Base-by-base conservation (phyloP, 2,329 filamentous ascomycete genomes). In the Juglanconis sp. region DNA sequence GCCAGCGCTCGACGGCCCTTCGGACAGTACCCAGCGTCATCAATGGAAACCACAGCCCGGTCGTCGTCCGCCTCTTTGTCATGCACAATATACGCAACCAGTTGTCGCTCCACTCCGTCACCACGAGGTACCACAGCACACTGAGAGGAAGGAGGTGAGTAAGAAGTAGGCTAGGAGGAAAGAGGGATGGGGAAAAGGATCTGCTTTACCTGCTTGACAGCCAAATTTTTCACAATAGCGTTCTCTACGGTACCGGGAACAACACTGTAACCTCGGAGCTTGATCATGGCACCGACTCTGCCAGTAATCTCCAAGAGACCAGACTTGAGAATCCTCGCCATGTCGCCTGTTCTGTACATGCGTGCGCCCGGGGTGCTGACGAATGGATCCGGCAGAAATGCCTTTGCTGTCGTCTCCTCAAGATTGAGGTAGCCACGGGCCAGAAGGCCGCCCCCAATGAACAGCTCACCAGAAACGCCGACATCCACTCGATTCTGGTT, bases 371-470 rank as follows among this genome's bases (percentile, higher is more conserved):
- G 75, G 1, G 77, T 79, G 3, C 77, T 69, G 66, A 83, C 80
- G 65, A 90, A 93, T 0, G 83, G 82, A 68, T 94, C 84, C 0
- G 81, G 76, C 11, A 83, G 78, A 71, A 95, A 94, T 0, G 87
- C 86, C 69, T 88, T 86, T 6, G 86, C 87, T 0, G 91, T 94
- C 0, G 86, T 88, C 68, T 94, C 90, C 0, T 89, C 88, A n/a
- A 88, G 81, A 65, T 93, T 92, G 56, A 93, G 82, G 68, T 95
- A 95, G 49, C 87, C 90, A 59, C 89, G 82, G 13, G 90, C 90
- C 49, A 93, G 79, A 60, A 92, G 78, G 24, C 80, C 76, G n/a
- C 91, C 91, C 51, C 89, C 90, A 15, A 94, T 82, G 63, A 86
- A 92, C 1, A 95, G 79, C 74, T 95, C 90, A 48, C 90, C 90